Base-by-base conservation (phyloP, 768 basidiomycete species). In the Tricholoma saponaceum region DNA sequence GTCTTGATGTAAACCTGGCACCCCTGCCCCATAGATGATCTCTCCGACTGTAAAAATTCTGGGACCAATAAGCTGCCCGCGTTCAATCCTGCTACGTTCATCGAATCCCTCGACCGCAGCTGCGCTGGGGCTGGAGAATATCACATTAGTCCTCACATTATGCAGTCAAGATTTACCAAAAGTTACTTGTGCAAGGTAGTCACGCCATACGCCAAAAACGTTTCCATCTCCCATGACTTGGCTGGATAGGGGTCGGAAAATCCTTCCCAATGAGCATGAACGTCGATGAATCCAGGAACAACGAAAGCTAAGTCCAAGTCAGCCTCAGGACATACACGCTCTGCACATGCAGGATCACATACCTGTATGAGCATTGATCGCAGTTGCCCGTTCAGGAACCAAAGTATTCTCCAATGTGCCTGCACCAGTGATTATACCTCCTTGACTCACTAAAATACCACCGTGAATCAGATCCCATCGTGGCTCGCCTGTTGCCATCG, bases 161-260 rank as follows among this genome's bases (percentile, higher is more conserved):
- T 20, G n/a, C 26, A 10, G 37, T 3, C 25, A 46, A 5, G 46
- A 14, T 52, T n/a, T n/a, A 25, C 22, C 13, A n/a, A 54, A 26
- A 70, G 78, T 56, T 59, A 89, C 87, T 90, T 90, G 74, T 89
- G 89, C 57, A 89, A 62, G 2, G 88, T 89, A 1, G 89, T 90
- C 4, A 90, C 80, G 20, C 89, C 89, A 62, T 87, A 89, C 0
- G 87, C 85, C 28, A 90, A 76, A 80, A 89, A 89, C 0, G 86
- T 82, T 65, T 86, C 79, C 74, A 87, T 75, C 63, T 90, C 87
- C 87, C 88, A 90, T 9, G 86, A 89, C 44, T 76, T 77, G 6
- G 86, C 78, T 0, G 88, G 88, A 61, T 82, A 81, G 30, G 73
- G 72, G 28, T 73, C 77, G 0, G 33, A 61, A 57, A 82, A 80